phyloP scores from a whole-genome alignment of 202 grass and related monocot species.

The Setaria viridis region DNA sequence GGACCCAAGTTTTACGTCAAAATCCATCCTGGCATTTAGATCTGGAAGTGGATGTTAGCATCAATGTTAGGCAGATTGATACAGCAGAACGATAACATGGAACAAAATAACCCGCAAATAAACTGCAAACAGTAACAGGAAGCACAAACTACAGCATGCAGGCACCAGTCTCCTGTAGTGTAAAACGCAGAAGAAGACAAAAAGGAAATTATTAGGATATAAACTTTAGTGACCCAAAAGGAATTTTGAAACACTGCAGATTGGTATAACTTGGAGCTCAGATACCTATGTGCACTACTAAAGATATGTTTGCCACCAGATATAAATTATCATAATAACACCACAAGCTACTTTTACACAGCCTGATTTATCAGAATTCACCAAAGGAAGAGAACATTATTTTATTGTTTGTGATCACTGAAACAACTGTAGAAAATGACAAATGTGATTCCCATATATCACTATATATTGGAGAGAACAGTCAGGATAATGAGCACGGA shows the following conservation, averaged over 20 bases:
- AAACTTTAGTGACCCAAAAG: neutral
- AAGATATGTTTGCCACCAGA: conserved; percentile 25
- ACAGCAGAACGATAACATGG: conserved; percentile 32
- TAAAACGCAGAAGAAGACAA: conserved; percentile 13
- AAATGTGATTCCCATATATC: neutral
- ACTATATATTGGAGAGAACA: neutral
- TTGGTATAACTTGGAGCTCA: conserved; percentile 19
- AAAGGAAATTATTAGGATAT: conserved; percentile 5
- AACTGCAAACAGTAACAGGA: conserved; percentile 14
- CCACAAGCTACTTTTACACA: neutral
- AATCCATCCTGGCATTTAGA: conserved; percentile 48
- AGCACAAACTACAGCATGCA: conserved; percentile 33
- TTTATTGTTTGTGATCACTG: neutral
- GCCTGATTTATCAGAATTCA: neutral
- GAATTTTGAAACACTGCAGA: conserved; percentile 2
- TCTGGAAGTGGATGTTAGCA: conserved; percentile 40
- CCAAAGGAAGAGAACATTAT: neutral
- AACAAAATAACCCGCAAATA: neutral
- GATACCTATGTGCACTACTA: conserved; percentile 3
- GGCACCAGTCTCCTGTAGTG: neutral
- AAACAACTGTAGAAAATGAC: neutral
- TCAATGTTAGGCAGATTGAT: conserved; percentile 39
- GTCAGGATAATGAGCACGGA: too few species aligned
- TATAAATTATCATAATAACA: conserved; percentile 18
- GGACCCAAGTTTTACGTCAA: conserved; percentile 35